phyloP scores from a whole-genome alignment of 192 early-diverging fungal species.

The Chytriomyces sp. region DNA sequence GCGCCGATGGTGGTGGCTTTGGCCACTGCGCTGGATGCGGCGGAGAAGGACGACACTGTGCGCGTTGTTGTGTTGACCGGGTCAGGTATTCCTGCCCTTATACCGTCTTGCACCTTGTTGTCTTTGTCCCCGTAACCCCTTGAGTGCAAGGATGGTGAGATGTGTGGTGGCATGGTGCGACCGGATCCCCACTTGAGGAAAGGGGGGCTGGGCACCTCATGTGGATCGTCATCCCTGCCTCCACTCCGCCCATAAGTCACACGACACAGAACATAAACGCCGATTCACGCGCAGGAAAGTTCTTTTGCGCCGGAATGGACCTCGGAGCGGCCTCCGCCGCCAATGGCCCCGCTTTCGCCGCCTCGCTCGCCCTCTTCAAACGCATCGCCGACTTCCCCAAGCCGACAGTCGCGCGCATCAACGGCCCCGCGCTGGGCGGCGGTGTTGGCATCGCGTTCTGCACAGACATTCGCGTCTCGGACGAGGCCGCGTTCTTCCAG shows the following conservation, averaged over 20 bases:
- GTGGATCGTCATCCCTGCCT: too few relatives aligned
- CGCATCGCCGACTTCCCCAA: conserved; percentile 49
- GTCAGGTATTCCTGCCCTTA: conserved; percentile 32
- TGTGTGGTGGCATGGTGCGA: too few relatives aligned
- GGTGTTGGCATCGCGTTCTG: conserved; percentile 41
- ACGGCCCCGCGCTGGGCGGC: conserved; percentile 68
- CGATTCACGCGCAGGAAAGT: conserved; percentile 36
- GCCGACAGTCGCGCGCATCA: conserved; percentile 53
- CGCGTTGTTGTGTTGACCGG: conserved; percentile 63
- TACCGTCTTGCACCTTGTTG: too few relatives aligned
- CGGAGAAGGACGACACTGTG: conserved; percentile 48
- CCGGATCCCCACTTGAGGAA: too few relatives aligned
- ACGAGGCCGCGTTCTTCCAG: conserved; percentile 46
- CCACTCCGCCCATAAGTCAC: too few relatives aligned
- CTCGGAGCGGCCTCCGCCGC: conserved; percentile 40
- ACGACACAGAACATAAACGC: neutral
- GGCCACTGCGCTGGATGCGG: conserved; percentile 39
- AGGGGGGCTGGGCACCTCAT: too few relatives aligned
- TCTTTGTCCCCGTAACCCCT: too few relatives aligned
- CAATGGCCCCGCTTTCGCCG: conserved; percentile 27
- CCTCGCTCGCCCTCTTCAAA: conserved; percentile 46
- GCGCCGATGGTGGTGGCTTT: conserved; percentile 48
- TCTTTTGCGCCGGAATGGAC: conserved; percentile 70
- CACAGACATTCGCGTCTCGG: conserved; percentile 57
- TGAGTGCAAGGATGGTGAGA: too few relatives aligned